Conservation (phyloP, 805 yeast species). For the Brettanomyces naardenensis region DNA sequence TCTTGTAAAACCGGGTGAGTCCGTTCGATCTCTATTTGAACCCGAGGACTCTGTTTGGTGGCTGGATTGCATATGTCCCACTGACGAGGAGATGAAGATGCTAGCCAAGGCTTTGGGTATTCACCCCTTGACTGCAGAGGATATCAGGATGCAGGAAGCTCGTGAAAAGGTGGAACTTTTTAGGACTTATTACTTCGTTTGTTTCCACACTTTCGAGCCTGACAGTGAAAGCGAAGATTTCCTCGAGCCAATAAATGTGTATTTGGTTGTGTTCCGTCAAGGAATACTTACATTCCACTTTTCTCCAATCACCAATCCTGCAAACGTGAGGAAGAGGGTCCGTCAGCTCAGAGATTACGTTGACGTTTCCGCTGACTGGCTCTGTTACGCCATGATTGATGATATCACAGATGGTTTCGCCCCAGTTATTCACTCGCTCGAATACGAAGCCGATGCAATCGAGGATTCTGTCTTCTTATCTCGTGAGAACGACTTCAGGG, state of each 20-base stretch:
- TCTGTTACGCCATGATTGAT: slow-evolving; percentile 75
- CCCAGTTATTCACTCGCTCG: slow-evolving; percentile 70
- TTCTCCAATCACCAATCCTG: slow-evolving; percentile 59
- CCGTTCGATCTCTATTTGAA: slow-evolving; percentile 62
- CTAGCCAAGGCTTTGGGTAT: slow-evolving; percentile 91
- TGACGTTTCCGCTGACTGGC: slow-evolving; percentile 73
- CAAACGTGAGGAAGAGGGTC: slow-evolving; percentile 75
- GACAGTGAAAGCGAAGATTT: slow-evolving; percentile 78
- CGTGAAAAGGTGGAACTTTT: slow-evolving; percentile 96
- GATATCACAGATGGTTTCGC: slow-evolving; percentile 82
- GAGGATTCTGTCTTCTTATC: slow-evolving; percentile 82
- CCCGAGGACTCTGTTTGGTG: slow-evolving; percentile 84
- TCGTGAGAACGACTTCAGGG: slow-evolving; percentile 63
- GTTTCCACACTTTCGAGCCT: slow-evolving; percentile 93
- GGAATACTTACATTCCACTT: slow-evolving; percentile 68
- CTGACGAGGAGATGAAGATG: slow-evolving; percentile 90
- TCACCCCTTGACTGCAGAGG: slow-evolving; percentile 97
- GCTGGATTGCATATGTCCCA: slow-evolving; percentile 91
- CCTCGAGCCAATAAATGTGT: slow-evolving; percentile 71
- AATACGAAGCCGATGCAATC: slow-evolving; percentile 74
- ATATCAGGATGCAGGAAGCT: slow-evolving; percentile 91
- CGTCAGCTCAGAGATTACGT: slow-evolving; percentile 73
- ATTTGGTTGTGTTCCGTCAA: slow-evolving; percentile 61
- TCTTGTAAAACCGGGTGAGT: slow-evolving; percentile 54
- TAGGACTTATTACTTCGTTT: slow-evolving; percentile 83